Base-by-base conservation (phyloP, 164 flowering plant species). In the Sedum album region DNA sequence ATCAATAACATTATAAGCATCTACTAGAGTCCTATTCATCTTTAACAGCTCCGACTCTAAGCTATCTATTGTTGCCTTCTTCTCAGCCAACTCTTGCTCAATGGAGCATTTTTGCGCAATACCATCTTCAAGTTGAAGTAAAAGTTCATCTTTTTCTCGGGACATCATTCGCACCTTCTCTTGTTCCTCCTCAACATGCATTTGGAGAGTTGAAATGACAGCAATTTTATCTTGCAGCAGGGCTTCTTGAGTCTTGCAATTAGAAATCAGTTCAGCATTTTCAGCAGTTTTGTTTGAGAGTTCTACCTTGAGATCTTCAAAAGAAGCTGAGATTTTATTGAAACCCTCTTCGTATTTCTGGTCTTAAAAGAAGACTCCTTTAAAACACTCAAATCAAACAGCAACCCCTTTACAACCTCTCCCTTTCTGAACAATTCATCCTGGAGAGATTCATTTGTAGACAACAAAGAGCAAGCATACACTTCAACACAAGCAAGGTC, bases 321-420 rank as follows among this genome's bases (percentile, higher is more conserved):
- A 67, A 62, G 80, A 78, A 61, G 75, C 82, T 60, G 62, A 57
- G 69, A 94, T 74, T 75, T 85, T 79, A 76, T 83, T 83, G 60
- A 82, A 70, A 70, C 87, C 88, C 76, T 90, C 92, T 72, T 85
- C 83, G 71, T 82, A 83, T 69, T 89, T 92, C 77, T 86, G 15
- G 70, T 79, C 60, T 75, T 80, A 20, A 94, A 85, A 30, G 96
- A 82, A 49, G 96, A 82, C 73, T 91, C 99, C 75, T 94, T 97
- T 78, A 94, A 77, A 74, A 88, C 73, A 42, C 88, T 86, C 69
- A 94, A 73, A 75, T 94, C 99, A 85, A 88, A 91, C 66, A 68
- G 70, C 68, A 91, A 68, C 42, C 96, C 99, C 69, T 85, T 74
- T 62, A 87, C 44, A 57, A 91, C 73, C 6, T 85, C 93, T 69